Conservation (phyloP, 768 basidiomycete species). For the Lactarius vividus region DNA sequence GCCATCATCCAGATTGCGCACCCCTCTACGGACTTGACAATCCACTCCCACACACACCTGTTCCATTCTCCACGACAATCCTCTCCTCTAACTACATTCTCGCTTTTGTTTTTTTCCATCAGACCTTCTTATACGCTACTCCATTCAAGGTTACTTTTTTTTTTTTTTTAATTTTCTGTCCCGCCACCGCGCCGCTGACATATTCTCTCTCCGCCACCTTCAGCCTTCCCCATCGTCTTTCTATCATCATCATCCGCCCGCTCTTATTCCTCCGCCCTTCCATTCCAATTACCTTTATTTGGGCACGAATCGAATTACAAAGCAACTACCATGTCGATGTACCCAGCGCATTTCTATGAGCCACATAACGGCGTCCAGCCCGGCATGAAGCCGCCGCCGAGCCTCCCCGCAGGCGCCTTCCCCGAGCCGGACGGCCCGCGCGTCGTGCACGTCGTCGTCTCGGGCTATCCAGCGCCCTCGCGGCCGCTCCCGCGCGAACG, state of each 20-base stretch:
- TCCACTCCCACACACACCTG: constrained; percentile 7
- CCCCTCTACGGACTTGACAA: background rate
- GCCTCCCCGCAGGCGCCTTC: constrained; percentile 19
- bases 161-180: background rate
- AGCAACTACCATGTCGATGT: constrained; percentile 1
- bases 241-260: background rate
- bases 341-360: constrained; percentile 27
- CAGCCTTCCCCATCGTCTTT: too few species aligned
- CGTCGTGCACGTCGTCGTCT: constrained; percentile 26
- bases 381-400: constrained; percentile 25
- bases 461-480: constrained; percentile 19
- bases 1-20: constrained; percentile 18
- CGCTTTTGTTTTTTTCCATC: too few species aligned
- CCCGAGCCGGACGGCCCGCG: constrained; percentile 24
- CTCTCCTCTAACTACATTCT: too few species aligned
- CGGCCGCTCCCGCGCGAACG: constrained; percentile 26
- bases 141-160: background rate
- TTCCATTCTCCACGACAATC: background rate
- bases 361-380: constrained; percentile 26
- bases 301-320: too few species aligned
- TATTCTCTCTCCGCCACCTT: constrained; percentile 7
- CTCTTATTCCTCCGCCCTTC: background rate
- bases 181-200: constrained; percentile 10
- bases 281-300: background rate
- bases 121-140: background rate